Base-by-base conservation (phyloP, 345 rosid species). In the Arabis alpina region DNA sequence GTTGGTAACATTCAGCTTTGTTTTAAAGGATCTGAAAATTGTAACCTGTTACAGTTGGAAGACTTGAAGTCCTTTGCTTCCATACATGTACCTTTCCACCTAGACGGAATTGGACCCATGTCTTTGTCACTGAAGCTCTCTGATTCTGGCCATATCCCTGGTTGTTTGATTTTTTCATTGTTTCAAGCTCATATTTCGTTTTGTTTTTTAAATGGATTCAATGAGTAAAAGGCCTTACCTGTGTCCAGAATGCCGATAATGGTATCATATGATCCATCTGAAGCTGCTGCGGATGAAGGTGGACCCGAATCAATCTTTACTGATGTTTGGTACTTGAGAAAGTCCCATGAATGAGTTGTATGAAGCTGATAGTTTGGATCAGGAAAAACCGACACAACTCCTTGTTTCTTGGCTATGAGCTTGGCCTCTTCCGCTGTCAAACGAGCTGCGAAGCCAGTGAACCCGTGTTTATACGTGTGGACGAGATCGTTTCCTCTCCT, bases 291-390 rank as follows among this genome's bases (percentile, higher is more conserved):
- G 5, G 93, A 71, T 28, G 44, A 65, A 43, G 85, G 82, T 27
- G 87, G 84, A 25, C 36, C 62, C 0, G 82, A 71, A 53, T 86
- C 83, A 1, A 86, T 81, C 76, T 59, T 50, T 24, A 84, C 63
- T 7, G 83, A 78, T 54, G 82, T 83, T 77, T 83, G 88, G 52
- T 84, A 81, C 74, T 83, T 86, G 69, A 90, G 80, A 76, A 93
- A 93, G 71, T 93, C 98, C 97, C 97, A 93, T 6, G 97, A 93
- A 47, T 91, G 98, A 60, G 97, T 90, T 4, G 98, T 93, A 76
- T 90, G 96, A 76, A 87, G 90, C 56, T 83, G 83, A 14, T 80
- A 70, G 39, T 75, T 50, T 4, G 88, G 83, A 54, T 88, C 93
- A 19, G 88, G 86, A 72, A 90, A 87, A 14, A 93, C 89, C 0